Conservation (phyloP, 2,329 filamentous ascomycete genomes). For the Epichloe sylvatica region DNA sequence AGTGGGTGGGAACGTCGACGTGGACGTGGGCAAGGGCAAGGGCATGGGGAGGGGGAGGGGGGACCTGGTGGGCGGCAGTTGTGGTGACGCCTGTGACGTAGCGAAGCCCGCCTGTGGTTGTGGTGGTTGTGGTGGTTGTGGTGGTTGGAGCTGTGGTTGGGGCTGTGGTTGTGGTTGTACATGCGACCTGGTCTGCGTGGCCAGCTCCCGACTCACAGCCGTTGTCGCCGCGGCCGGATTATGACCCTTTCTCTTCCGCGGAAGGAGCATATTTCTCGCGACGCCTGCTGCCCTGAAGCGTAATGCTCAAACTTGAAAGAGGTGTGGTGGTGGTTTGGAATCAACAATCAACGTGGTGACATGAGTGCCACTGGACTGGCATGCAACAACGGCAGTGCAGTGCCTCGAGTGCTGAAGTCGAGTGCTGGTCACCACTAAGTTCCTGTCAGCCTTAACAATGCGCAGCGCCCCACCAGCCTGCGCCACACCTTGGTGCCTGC, state of each 20-base stretch:
- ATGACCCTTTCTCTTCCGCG: constrained; percentile 21
- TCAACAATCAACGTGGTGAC: not conserved
- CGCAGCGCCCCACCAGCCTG: not conserved
- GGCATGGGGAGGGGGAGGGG: not conserved
- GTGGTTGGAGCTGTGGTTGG: not conserved
- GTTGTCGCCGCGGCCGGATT: constrained; percentile 14
- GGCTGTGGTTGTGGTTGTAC: not conserved
- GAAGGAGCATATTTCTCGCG: constrained; percentile 16
- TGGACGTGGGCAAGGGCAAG: not conserved
- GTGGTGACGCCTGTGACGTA: not conserved
- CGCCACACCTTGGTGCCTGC: constrained; percentile 2
- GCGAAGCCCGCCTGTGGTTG: not conserved
- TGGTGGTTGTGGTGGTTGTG: not conserved
- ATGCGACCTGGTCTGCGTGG: constrained; percentile 5
- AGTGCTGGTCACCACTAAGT: not conserved
- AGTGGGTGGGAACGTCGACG: not conserved
- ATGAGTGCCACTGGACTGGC: not conserved
- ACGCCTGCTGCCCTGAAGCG: not conserved
- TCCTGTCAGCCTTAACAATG: no score
- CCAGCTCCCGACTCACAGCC: constrained; percentile 8
- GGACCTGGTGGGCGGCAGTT: not conserved
- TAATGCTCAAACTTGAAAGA: not conserved
- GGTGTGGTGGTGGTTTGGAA: not conserved
- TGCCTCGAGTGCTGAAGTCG: not conserved
- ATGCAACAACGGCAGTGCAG: not conserved